Evolutionary conservation across 192 early-diverging fungal species (phyloP).

Genomic region (Backusella parvicylindrica): DNA sequence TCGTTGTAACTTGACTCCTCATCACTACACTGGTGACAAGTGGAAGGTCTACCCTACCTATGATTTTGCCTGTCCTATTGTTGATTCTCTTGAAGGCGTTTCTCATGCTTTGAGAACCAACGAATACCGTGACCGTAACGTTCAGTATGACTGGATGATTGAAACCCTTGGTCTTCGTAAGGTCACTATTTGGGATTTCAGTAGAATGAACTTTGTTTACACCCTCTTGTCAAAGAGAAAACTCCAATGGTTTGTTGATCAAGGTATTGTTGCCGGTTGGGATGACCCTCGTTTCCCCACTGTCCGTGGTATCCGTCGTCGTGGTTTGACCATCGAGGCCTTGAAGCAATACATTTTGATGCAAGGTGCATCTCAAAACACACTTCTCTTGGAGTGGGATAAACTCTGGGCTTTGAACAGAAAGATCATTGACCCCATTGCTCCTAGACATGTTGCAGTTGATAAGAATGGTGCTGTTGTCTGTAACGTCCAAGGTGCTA

Average conservation of each 20-base stretch:
- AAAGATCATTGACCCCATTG: slow-evolving; percentile 93
- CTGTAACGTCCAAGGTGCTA: slow-evolving; percentile 60
- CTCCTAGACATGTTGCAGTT: slow-evolving; percentile 87
- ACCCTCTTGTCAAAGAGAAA: slow-evolving; percentile 98
- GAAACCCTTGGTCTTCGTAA: slow-evolving; percentile 79
- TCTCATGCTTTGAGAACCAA: slow-evolving; percentile 96
- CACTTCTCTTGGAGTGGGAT: slow-evolving; percentile 95
- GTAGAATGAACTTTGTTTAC: slow-evolving; percentile 95
- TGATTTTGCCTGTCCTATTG: slow-evolving; percentile 97
- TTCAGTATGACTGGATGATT: slow-evolving; percentile 96
- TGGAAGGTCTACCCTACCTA: slow-evolving; percentile 99
- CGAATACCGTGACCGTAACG: slow-evolving; percentile 98
- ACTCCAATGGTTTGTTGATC: slow-evolving; percentile 92
- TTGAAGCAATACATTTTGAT: slow-evolving; percentile 94
- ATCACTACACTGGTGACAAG: slow-evolving; percentile 85
- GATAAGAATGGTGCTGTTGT: slow-evolving; percentile 63
- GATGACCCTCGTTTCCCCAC: slow-evolving; percentile 92
- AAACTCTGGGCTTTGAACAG: slow-evolving; percentile 98
- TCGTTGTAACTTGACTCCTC: slow-evolving; percentile 86
- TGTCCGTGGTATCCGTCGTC: slow-evolving; percentile 84
- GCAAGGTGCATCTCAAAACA: slow-evolving; percentile 97
- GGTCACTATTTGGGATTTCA: slow-evolving; percentile 94
- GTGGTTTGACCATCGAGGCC: slow-evolving; percentile 98
- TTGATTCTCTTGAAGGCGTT: slow-evolving; percentile 95
- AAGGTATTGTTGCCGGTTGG: slow-evolving; percentile 81